These are phyloP conservation scores for Russula sp. DNA, from an alignment of 768 basidiomycete species.

Conservation along the genomic window DNA sequence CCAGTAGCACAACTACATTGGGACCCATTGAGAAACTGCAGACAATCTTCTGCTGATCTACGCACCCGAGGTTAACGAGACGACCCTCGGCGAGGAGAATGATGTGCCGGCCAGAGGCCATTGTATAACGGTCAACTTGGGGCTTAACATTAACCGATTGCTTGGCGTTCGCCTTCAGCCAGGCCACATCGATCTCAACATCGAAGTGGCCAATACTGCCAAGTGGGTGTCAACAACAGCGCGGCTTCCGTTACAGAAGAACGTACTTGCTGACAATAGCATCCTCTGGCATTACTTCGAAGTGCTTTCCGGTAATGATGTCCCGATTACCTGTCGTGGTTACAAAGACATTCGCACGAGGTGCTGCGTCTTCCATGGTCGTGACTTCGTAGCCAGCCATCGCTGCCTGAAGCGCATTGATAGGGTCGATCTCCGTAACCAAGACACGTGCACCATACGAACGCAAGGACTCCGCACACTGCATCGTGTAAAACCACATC, in stretches of 20 bases:
- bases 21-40: neutral
- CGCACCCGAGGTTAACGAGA: constrained; percentile 94
- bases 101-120: constrained; percentile 87
- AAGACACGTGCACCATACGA: constrained; percentile 98
- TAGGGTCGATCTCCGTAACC: constrained; percentile 98
- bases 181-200: constrained; percentile 93
- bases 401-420: constrained; percentile 99
- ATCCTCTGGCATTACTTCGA: constrained; percentile 92
- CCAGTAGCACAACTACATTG: constrained; percentile 84
- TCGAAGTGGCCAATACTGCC: constrained; percentile 80
- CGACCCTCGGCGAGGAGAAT: constrained; percentile 98
- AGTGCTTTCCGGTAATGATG: constrained; percentile 91
- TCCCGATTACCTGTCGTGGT: constrained; percentile 99
- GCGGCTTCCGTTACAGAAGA: neutral
- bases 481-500: constrained; percentile 9
- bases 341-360: constrained; percentile 86
- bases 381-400: constrained; percentile 99
- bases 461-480: constrained; percentile 96
- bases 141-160: constrained; percentile 90
- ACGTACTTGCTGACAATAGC: constrained; percentile 96
- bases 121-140: constrained; percentile 97
- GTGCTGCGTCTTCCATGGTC: constrained; percentile 97
- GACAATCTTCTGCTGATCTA: neutral
- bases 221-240: constrained; percentile 5
- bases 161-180: constrained; percentile 92